Evolutionary conservation across 2,329 filamentous ascomycete species (phyloP), one percentile per base, ranked within the genome.

Genomic region (Clarireedia paspali): DNA sequence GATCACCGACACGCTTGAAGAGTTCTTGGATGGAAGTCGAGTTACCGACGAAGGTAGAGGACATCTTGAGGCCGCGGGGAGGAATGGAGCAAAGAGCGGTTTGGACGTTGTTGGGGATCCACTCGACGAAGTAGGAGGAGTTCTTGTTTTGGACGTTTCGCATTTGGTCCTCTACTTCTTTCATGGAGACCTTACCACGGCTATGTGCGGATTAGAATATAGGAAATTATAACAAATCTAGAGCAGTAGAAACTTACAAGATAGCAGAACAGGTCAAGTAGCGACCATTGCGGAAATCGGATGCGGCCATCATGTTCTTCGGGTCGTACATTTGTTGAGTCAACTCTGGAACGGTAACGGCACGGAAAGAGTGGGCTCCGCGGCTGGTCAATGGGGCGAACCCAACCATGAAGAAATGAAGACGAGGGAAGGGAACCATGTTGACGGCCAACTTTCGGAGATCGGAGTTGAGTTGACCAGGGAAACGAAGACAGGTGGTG

Each of bases 301-400:
- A 95, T 64, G 94, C 94, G 78, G 94, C 94, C 94, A 99, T 99
- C 92, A 99, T 99, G 87, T 99, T 99, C 91, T 97, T 99, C 71
- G 94, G 92, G 82, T 99, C 94, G 82, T 95, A 99, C 91, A 99
- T 97, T 78, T 99, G 94, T 82, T 99, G 94, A 70, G 94, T 97
- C 75, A 99, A 84, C 83, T 99, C 94, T 57, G 94, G 92, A 61
- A 99, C 94, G 71, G 87, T 91, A 75, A 97, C 88, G 66, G 94
- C 92, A 73, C 94, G 94, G 92, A 97, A 99, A 68, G 89, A 90
- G 83, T 95, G 77, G 66, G 92, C 88, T 69, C 86, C 85, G 75
- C 88, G 87, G 78, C 90, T 95, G 75, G 94, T 99, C 71, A 99
- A 84, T 73, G 94, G 94, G 76, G 94, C 92, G 75, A 99, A 99